These are phyloP conservation scores for Penicillium sp. DNA, from an alignment of 2,329 filamentous ascomycete genomes.

Conservation along the genomic window DNA sequence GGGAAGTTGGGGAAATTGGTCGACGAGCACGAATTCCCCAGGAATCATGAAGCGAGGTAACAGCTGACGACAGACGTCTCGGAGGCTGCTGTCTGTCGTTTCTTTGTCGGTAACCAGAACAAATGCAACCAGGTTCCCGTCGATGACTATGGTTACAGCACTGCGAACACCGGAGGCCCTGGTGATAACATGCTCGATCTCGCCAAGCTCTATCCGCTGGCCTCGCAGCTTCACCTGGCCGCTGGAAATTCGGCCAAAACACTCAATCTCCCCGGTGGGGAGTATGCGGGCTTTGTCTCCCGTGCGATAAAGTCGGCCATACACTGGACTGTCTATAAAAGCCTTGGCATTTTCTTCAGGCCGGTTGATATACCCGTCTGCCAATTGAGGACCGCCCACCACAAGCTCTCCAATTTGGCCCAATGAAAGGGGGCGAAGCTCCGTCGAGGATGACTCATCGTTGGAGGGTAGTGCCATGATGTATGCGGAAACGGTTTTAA, in stretches of 20 bases:
- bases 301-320: conserved; percentile 75
- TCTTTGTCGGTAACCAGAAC: conserved; percentile 56
- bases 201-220: conserved; percentile 77
- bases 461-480: conserved; percentile 56
- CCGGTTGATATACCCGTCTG: conserved; percentile 77
- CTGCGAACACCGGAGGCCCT: conserved; percentile 62
- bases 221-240: conserved; percentile 87
- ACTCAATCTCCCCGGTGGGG: conserved; percentile 71
- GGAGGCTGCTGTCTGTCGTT: conserved; percentile 48
- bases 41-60: conserved; percentile 83
- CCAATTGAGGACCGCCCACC: conserved; percentile 76
- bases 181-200: conserved; percentile 70
- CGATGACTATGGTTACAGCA: conserved; percentile 66
- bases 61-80: conserved; percentile 67
- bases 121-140: conserved; percentile 71
- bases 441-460: conserved; percentile 11
- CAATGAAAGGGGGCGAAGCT: conserved; percentile 58
- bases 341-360: conserved; percentile 69
- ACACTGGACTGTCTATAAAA: conserved; percentile 65
- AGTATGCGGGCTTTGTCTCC: conserved; percentile 77
- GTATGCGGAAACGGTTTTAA: conserved; percentile 79
- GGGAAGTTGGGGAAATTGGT: conserved; percentile 69
- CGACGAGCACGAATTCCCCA: conserved; percentile 64
- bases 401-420: conserved; percentile 77
- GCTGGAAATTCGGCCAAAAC: conserved; percentile 72